A percentile compares a stretch with the other conserved stretches of the same genome.
phyloP scores from a whole-genome alignment of 208 protist species.

The Crithidia bombi region DNA sequence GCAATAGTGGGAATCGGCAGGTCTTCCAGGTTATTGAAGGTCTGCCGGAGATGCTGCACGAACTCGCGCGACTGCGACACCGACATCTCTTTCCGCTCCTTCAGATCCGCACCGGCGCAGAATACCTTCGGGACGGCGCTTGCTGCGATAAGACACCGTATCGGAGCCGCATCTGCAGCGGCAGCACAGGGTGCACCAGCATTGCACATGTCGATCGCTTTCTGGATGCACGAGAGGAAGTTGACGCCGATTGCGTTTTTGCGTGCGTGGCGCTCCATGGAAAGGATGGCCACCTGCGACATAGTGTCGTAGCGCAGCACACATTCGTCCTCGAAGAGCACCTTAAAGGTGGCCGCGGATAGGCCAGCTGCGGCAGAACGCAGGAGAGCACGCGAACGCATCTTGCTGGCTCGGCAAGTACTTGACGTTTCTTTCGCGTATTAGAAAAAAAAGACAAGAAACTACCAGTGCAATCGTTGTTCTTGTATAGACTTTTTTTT shows the following conservation, averaged over 20 bases:
- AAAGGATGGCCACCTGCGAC: constrained; percentile 47
- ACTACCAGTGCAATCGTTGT: no score
- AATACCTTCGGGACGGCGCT: constrained; percentile 77
- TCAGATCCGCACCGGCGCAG: constrained; percentile 81
- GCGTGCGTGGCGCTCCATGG: constrained; percentile 55
- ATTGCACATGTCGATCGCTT: constrained; percentile 52
- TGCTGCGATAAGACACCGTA: constrained; percentile 68
- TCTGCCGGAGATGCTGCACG: constrained; percentile 63
- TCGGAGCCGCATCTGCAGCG: constrained; percentile 4
- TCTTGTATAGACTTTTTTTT: no score
- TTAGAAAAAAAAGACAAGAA: no score
- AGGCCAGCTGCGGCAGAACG: constrained; percentile 20
- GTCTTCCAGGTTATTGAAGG: constrained; percentile 79
- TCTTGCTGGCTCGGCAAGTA: background rate
- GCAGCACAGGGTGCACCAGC: constrained; percentile 17
- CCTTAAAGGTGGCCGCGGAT: constrained; percentile 18
- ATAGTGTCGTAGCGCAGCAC: constrained; percentile 34
- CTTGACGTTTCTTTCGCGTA: no score
- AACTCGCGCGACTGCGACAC: constrained; percentile 68
- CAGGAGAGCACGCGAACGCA: constrained; percentile 15
- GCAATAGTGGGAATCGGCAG: constrained; percentile 84
- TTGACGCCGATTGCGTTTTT: constrained; percentile 61
- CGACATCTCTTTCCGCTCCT: constrained; percentile 69
- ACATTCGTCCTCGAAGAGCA: constrained; percentile 44
- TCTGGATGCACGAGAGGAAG: constrained; percentile 50